Evolutionary conservation across 306 rosid genomes (phyloP), one percentile per base, ranked within the genome.

Genomic region (Fagus crenata): DNA sequence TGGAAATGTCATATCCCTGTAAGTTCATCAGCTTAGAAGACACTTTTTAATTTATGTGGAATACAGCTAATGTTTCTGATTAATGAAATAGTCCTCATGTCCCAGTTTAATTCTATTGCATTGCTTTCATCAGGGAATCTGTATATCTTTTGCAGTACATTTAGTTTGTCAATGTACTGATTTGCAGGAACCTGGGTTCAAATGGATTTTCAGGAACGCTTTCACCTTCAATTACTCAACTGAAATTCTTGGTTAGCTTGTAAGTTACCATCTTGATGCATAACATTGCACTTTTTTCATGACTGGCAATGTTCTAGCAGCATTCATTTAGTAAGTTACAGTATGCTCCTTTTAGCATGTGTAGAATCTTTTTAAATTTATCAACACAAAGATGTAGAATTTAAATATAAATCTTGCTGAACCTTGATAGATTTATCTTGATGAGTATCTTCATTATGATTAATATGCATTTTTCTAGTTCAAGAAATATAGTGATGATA

Each of bases 1-100:
- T 40, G 92, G 86, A 72, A 86, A 95, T 41, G 98, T 95, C 84
- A 86, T 88, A 74, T 83, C 93, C 71, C 84, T 95, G 98, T 95
- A 87, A 92, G 98, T 87, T 56, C 73, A 73, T 78, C 55, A 72
- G 13, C 71, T 63, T 61, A 35, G 12, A 70, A 72, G 65, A 59
- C 61, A 33, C 31, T 4, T 63, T 39, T 8, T 63, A 36, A 7
- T 15, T 37, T 65, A 39, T 17, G 5, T 31, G 69, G 42, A 63
- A 2, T 63, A 17, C 39, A 37, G 40, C 59, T 49, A 77, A 60
- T 71, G 46, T 11, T 77, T 70, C 18, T 61, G 12, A 55, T 35
- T 36, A 36, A 7, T 40, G n/a, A 37, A 28, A 49, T 69, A 58
- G 71, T 68, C 81, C 51, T 7, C 46, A 46, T 53, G 9, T n/a